phyloP scores from a whole-genome alignment of 805 yeast genomes.

The Ogataea polymorpha region DNA sequence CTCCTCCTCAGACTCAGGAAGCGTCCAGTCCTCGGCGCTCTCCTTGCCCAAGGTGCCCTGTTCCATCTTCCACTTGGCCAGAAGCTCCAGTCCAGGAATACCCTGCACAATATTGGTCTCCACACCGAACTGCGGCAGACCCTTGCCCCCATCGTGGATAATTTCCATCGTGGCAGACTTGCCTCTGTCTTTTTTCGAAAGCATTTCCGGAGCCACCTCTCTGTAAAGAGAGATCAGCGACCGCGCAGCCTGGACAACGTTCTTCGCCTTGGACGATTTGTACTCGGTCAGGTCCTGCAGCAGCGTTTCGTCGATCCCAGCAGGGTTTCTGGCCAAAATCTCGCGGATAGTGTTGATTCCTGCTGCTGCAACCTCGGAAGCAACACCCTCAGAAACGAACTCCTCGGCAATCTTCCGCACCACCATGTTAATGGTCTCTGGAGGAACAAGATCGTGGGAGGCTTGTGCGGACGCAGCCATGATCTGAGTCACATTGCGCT shows the following conservation, averaged over 20 bases:
- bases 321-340: constrained; percentile 87
- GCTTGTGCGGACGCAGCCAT: constrained; percentile 98
- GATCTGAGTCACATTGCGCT: constrained; percentile 88
- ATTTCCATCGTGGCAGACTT: constrained; percentile 83
- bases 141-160: constrained; percentile 51
- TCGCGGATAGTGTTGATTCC: constrained; percentile 96
- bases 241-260: constrained; percentile 93
- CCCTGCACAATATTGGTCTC: constrained; percentile 62
- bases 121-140: constrained; percentile 67
- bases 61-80: constrained; percentile 79
- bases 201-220: constrained; percentile 96
- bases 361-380: constrained; percentile 96
- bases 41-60: constrained; percentile 53
- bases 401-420: constrained; percentile 94
- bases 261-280: constrained; percentile 88
- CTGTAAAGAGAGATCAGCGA: constrained; percentile 81
- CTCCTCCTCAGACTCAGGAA: constrained; percentile 54
- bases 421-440: constrained; percentile 77
- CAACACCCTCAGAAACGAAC: constrained; percentile 97
- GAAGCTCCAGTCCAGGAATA: constrained; percentile 87
- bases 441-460: constrained; percentile 94
- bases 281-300: constrained; percentile 88
- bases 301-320: constrained; percentile 85
- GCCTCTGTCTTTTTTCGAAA: constrained; percentile 87
- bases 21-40: constrained; percentile 61